These are phyloP conservation scores for Pelargonium myrrhifolium DNA, from an alignment of 441 rosid genomes.

Conservation along the genomic window DNA sequence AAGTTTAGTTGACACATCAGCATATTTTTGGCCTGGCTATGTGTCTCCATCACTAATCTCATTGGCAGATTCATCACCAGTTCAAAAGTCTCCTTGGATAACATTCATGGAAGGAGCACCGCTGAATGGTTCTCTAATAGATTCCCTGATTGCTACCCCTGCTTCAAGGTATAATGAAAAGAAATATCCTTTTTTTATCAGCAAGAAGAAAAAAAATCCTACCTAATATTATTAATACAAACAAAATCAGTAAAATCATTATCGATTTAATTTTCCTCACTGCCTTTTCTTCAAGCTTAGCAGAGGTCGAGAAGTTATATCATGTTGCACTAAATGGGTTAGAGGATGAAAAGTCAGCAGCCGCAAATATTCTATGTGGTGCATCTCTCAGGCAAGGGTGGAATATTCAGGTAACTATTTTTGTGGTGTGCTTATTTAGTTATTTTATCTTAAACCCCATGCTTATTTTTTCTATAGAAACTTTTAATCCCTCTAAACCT, in stretches of 20 bases:
- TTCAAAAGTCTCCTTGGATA: constrained; percentile 52
- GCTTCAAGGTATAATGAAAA: constrained; percentile 45
- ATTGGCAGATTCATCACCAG: constrained; percentile 29
- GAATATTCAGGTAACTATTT: constrained; percentile 53
- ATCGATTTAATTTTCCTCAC: constrained; percentile 19
- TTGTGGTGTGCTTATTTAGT: too few species aligned
- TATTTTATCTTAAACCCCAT: too few species aligned
- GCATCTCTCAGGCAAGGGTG: constrained; percentile 57
- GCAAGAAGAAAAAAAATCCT: too few species aligned
- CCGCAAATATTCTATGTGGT: constrained; percentile 62
- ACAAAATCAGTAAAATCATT: background rate
- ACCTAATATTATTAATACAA: background rate
- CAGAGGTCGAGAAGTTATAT: constrained; percentile 53
- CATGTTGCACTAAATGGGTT: constrained; percentile 51
- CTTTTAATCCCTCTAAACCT: too few species aligned
- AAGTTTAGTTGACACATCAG: constrained; percentile 49
- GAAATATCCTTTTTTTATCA: background rate
- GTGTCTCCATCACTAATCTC: constrained; percentile 35
- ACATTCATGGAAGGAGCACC: constrained; percentile 55
- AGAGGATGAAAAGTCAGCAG: constrained; percentile 46
- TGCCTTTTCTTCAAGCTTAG: constrained; percentile 37
- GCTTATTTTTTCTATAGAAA: too few species aligned
- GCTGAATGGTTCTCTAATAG: constrained; percentile 37
- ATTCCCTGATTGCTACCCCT: constrained; percentile 39
- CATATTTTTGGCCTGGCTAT: constrained; percentile 60